Base-by-base conservation (phyloP, 495 filamentous ascomycete species). In the Apodospora peruviana region DNA sequence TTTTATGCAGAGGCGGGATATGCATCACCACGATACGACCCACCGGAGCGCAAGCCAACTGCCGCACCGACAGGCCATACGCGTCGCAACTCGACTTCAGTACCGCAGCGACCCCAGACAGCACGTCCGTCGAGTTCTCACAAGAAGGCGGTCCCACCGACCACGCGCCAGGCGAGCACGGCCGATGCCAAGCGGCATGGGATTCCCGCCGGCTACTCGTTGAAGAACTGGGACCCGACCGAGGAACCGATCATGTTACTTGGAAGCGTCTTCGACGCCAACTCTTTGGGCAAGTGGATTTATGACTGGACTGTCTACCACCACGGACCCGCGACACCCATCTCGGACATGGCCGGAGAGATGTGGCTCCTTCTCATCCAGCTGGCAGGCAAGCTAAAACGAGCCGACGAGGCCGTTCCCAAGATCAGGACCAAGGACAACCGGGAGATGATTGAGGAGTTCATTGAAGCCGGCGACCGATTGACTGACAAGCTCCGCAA, bases 271-370 rank as follows among this genome's bases (percentile, higher is more conserved):
- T 98, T 97, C 62, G 94, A 97, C 61, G 88, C 93, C 66, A 96
- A 96, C 78, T 94, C 88, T 18, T 79, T 98, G 14, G 93, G 93
- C 60, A 95, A 96, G 69, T 98, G 93, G 93, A 91, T 98, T 65
- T 98, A 95, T 73, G 95, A 98, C 77, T 98, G 93, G 93, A 96
- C 93, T 24, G 88, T 96, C 50, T 96, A 88, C 72, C 84, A 86
- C 65, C 86, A 94, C 55, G 90, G 90, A 35, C 78, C 89, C 10
- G 81, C 80, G 22, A 89, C 88, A 3, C 88, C 93, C 51, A 90
- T 96, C 64, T 82, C 90, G 35, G 90, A 96, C 50, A 83, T 95
- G 62, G 91, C 93, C 17, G 93, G 93, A 61, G 90, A 96, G 60
- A 71, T 98, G 52, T 98, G 93, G 93, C 80, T 96, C 24, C 74